Percentiles rank a stretch among this genome's conserved stretches.
phyloP scores from a whole-genome alignment of 139 green algal species.

The Tetradesmus obliquus region DNA sequence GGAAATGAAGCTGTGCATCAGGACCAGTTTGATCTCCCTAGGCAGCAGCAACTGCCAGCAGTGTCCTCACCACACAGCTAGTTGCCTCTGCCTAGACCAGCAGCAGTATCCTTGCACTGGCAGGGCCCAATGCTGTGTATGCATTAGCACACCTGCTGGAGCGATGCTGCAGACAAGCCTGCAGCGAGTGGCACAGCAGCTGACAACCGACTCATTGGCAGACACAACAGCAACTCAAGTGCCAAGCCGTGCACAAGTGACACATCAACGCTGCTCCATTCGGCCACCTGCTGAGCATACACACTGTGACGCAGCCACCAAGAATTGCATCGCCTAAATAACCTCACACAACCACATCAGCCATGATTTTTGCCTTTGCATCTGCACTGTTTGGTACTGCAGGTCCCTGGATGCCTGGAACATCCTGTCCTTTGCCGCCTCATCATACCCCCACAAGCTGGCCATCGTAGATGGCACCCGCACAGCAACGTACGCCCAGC shows the following conservation, averaged over 20 bases:
- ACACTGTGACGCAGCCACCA: too few relatives aligned
- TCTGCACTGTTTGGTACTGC: not conserved
- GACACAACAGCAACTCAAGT: too few relatives aligned
- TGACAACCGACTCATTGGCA: too few relatives aligned
- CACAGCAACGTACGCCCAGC: slow-evolving; percentile 13
- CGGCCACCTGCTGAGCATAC: too few relatives aligned
- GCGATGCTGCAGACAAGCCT: too few relatives aligned
- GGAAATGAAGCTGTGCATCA: not conserved
- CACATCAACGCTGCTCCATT: too few relatives aligned
- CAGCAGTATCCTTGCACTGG: not conserved
- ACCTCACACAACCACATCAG: too few relatives aligned
- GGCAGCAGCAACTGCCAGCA: not conserved
- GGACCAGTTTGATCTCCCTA: not conserved
- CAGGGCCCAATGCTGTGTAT: too few relatives aligned
- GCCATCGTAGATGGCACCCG: slow-evolving; percentile 64
- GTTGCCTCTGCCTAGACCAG: not conserved
- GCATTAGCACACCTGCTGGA: too few relatives aligned
- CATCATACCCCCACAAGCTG: slow-evolving; percentile 49
- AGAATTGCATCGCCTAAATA: too few relatives aligned
- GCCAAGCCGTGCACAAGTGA: too few relatives aligned
- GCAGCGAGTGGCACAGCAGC: too few relatives aligned
- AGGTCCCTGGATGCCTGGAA: slow-evolving; percentile 21
- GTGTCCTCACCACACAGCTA: not conserved
- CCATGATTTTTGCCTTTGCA: not conserved
- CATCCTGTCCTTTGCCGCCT: slow-evolving; percentile 43